Evolutionary conservation across 2,329 filamentous ascomycete species (phyloP).

Genomic region (Verticillium tricorpus): DNA sequence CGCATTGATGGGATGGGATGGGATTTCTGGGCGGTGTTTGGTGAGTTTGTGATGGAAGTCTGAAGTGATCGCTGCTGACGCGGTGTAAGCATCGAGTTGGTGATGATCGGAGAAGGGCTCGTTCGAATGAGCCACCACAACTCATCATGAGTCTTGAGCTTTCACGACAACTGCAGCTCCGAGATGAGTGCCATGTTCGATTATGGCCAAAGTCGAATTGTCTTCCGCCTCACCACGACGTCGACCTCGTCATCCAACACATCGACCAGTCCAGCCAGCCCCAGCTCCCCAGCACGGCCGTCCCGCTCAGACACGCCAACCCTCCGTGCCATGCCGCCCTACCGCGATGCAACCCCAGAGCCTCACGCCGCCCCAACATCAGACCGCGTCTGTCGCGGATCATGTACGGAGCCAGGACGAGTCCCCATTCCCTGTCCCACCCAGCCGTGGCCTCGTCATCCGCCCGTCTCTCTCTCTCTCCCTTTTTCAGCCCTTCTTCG

Average conservation of each 20-base stretch:
- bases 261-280: background rate
- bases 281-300: background rate
- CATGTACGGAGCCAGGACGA: background rate
- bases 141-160: background rate
- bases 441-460: background rate
- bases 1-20: background rate
- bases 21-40: background rate
- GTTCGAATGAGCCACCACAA: background rate
- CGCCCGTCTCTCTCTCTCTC: background rate
- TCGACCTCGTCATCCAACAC: background rate
- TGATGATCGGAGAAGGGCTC: background rate
- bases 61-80: background rate
- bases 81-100: background rate
- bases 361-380: background rate
- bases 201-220: too few relatives aligned
- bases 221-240: background rate
- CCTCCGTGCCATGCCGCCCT: background rate
- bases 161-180: background rate
- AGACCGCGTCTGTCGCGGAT: conserved; percentile 1
- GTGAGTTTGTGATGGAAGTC: background rate
- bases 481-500: background rate
- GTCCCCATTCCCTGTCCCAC: background rate
- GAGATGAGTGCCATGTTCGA: background rate
- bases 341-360: background rate
- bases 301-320: background rate